phyloP scores from a whole-genome alignment of 768 basidiomycete genomes.

The Serendipita sp. region DNA sequence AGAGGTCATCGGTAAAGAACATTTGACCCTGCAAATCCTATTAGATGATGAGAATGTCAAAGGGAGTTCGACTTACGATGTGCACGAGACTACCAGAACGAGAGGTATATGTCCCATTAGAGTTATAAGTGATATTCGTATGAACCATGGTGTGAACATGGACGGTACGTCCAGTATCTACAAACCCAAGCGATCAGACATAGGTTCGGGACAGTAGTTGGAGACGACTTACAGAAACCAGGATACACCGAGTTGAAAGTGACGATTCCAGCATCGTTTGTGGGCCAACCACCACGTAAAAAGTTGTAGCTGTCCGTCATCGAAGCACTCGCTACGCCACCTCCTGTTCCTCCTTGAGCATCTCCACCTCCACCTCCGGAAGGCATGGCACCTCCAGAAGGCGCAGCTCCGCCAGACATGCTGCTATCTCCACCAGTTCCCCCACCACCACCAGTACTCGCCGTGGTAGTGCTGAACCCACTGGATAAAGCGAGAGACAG shows the following conservation, averaged over 20 bases:
- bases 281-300: slow-evolving; percentile 22
- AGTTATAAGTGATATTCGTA: slow-evolving; percentile 7
- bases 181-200: not conserved
- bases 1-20: slow-evolving; percentile 24
- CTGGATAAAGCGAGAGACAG: not conserved
- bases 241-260: slow-evolving; percentile 22
- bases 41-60: not conserved
- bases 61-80: slow-evolving; percentile 11
- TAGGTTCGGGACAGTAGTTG: not conserved
- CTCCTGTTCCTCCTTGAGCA: not conserved
- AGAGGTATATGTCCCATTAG: slow-evolving; percentile 17
- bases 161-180: slow-evolving; percentile 20
- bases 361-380: not conserved
- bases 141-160: slow-evolving; percentile 25
- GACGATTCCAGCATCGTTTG: slow-evolving; percentile 22
- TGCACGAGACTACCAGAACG: slow-evolving; percentile 19
- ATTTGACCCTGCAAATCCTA: slow-evolving; percentile 15
- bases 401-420: not conserved
- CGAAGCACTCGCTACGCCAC: not conserved
- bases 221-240: slow-evolving; percentile 15
- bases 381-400: not conserved
- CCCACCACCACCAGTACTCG: slow-evolving; percentile 18
- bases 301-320: slow-evolving; percentile 18
- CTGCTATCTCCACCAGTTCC: slow-evolving; percentile 10
- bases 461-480: slow-evolving; percentile 19